Percentiles rank a stretch among this genome's conserved stretches.
phyloP scores from a whole-genome alignment of 139 green algal genomes.

The Tetraselmis chui region DNA sequence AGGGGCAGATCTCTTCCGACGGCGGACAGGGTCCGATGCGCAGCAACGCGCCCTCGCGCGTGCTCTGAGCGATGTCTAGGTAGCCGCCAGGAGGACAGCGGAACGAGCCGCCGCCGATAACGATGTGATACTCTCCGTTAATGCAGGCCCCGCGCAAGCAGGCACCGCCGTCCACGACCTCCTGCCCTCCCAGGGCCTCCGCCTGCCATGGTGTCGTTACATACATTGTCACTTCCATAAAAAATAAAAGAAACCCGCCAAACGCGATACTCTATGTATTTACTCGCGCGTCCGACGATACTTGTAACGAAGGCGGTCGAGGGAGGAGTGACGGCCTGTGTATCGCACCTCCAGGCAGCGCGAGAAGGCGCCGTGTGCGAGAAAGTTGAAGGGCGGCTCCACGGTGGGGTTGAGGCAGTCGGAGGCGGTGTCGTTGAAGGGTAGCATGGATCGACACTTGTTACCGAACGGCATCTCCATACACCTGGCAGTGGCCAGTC shows the following conservation, averaged over 20 bases:
- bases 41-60: neutral
- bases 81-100: neutral
- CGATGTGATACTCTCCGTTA: neutral
- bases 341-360: neutral
- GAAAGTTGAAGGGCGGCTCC: neutral
- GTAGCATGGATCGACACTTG: neutral
- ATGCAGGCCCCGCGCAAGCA: neutral
- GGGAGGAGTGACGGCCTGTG: no score
- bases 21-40: neutral
- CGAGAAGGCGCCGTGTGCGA: neutral
- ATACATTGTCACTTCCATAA: no score
- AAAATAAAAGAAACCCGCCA: no score
- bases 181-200: neutral
- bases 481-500: neutral
- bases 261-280: no score
- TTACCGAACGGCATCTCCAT: neutral
- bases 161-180: neutral
- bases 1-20: neutral
- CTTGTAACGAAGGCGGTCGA: no score
- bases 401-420: neutral
- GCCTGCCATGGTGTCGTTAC: no score
- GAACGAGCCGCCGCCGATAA: neutral
- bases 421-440: neutral
- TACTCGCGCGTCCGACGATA: no score
- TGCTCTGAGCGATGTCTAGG: conserved; percentile 1